These are phyloP conservation scores for Pestalotiopsis sp. DNA, from an alignment of 2,329 filamentous ascomycete species.

Conservation along the genomic window DNA sequence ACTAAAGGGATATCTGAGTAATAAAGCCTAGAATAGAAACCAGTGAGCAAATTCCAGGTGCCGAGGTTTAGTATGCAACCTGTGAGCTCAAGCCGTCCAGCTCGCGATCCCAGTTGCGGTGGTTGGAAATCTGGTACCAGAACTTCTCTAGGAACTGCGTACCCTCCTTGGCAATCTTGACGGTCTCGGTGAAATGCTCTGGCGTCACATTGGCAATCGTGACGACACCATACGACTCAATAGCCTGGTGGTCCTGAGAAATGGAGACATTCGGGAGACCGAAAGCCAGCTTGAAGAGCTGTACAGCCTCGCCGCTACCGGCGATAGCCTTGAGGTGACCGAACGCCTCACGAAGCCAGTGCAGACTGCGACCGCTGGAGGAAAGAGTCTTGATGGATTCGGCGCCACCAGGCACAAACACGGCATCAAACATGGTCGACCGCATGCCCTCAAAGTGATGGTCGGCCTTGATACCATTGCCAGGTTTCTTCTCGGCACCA, in stretches of 20 bases:
- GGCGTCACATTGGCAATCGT: constrained; percentile 59
- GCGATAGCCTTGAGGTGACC: constrained; percentile 81
- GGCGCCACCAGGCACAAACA: constrained; percentile 75
- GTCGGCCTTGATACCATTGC: constrained; percentile 64
- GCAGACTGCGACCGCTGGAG: constrained; percentile 70
- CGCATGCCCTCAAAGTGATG: constrained; percentile 81
- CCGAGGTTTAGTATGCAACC: constrained; percentile 64
- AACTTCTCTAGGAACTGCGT: constrained; percentile 73
- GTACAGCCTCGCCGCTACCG: constrained; percentile 71
- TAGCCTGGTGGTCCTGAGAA: constrained; percentile 48
- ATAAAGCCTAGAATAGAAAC: background rate
- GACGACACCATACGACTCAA: constrained; percentile 77
- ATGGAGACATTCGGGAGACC: constrained; percentile 42
- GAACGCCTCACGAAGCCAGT: constrained; percentile 81
- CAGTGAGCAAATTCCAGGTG: background rate
- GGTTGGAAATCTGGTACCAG: constrained; percentile 68
- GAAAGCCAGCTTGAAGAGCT: constrained; percentile 57
- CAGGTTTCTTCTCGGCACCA: constrained; percentile 52
- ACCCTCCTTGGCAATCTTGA: constrained; percentile 67
- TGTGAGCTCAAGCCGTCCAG: constrained; percentile 65
- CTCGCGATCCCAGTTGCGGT: constrained; percentile 76
- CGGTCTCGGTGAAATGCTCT: constrained; percentile 60
- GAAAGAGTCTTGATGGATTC: constrained; percentile 63
- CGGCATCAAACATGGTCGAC: constrained; percentile 78
- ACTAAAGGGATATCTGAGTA: background rate